Conservation (phyloP, 2,329 filamentous ascomycete genomes). For the Hypoxylon sp. region DNA sequence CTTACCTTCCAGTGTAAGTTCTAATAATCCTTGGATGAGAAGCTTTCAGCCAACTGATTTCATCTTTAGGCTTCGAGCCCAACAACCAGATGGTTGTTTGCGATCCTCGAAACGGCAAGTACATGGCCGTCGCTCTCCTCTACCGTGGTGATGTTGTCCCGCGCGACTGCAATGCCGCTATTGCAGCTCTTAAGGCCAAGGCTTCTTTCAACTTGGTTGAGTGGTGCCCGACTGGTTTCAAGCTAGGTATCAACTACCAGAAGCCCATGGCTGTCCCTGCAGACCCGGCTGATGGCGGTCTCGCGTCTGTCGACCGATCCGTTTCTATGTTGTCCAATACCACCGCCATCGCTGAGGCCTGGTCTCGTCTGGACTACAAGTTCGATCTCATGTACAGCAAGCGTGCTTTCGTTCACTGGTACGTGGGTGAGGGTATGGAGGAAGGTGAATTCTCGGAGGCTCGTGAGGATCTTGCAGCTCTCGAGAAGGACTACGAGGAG, state of each 20-base stretch:
- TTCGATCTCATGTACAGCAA: constrained; percentile 86
- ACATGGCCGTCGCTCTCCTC: constrained; percentile 80
- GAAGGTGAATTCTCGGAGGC: constrained; percentile 92
- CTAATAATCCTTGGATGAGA: neutral
- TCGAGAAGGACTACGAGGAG: constrained; percentile 91
- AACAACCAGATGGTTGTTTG: constrained; percentile 86
- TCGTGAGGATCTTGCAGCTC: constrained; percentile 85
- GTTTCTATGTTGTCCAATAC: constrained; percentile 83
- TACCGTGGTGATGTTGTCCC: constrained; percentile 81
- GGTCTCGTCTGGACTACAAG: constrained; percentile 80
- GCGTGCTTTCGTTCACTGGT: constrained; percentile 83
- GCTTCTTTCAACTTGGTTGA: constrained; percentile 80
- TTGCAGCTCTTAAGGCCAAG: constrained; percentile 78
- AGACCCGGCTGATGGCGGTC: constrained; percentile 68
- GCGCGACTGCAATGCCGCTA: constrained; percentile 77
- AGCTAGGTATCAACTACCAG: constrained; percentile 83
- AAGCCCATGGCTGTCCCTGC: constrained; percentile 73
- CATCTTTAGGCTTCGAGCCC: constrained; percentile 76
- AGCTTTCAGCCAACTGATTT: constrained; percentile 29
- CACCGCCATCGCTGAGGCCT: constrained; percentile 80
- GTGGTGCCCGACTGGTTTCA: constrained; percentile 83
- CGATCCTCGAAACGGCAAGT: constrained; percentile 81
- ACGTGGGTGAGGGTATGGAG: constrained; percentile 92
- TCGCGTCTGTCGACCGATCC: constrained; percentile 73
- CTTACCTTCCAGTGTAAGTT: constrained; percentile 79